Evolutionary conservation across 305 asterid species (phyloP), one percentile per base, ranked within the genome.

Genomic region (Fraxinus platypoda): DNA sequence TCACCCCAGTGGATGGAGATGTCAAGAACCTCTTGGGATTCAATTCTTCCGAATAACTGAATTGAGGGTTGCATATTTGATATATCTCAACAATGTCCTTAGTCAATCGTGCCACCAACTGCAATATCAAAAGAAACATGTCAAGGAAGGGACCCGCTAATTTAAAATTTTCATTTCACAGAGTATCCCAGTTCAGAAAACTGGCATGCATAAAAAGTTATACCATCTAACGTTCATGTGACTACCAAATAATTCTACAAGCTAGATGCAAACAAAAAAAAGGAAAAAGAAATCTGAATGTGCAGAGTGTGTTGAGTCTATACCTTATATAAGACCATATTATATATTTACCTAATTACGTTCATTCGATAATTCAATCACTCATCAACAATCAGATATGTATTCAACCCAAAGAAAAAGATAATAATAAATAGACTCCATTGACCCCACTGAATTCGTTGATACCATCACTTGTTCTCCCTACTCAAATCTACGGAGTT

Each of bases 21-120:
- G 99, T 97, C 91, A 97, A 83, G 89, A 92, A 93, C 90, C 98
- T 89, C 95, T 93, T 97, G 78, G 93, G 98, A 79, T 92, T 94
- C 90, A 88, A 84, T 80, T 90, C 95, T 84, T 90, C 96, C 13
- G 97, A 91, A 86, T 92, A 97, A 75, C 86, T 87, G 83, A 94
- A 97, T 80, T 88, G 89, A 78, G 98, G 97, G 84, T 92, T 94
- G 97, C 99, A 97, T 83, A 84, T 79, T 87, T 91, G 90, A 89
- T 94, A 97, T 77, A 91, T 91, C 85, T 94, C 98, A 83, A 91
- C 84, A 12, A 97, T 93, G 88, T 94, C 98, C 88, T 91, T 97
- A 21, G 99, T 94, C 92, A 97, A 92, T 83, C 94, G 91, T 70
- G 88, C 90, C 90, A 97, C 95, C 92, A 97, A 87, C 99, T 97